A percentile compares a stretch with the other conserved stretches of the same genome.
These are phyloP conservation scores for Alternaria longipes DNA, from an alignment of 2,329 filamentous ascomycete species.

Conservation along the genomic window DNA sequence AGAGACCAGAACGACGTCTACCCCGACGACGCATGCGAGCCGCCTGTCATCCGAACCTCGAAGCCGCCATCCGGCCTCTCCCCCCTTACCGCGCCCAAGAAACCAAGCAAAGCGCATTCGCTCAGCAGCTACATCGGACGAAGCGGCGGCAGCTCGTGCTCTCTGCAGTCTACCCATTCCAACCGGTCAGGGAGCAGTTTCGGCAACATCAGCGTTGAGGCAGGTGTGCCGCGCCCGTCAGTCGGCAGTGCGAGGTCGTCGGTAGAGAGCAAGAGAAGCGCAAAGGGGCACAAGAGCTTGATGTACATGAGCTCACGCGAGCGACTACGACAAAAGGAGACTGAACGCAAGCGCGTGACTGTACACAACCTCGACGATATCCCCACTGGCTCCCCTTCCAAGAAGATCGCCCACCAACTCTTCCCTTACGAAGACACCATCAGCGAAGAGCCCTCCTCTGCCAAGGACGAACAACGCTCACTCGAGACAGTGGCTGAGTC, in stretches of 20 bases:
- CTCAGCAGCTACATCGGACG: slow-evolving; percentile 68
- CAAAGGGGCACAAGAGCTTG: slow-evolving; percentile 62
- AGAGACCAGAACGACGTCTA: slow-evolving; percentile 60
- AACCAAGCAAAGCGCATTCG: slow-evolving; percentile 53
- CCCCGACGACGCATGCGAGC: slow-evolving; percentile 65
- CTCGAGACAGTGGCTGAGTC: slow-evolving; percentile 34
- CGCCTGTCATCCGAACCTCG: slow-evolving; percentile 81
- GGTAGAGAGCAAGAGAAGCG: slow-evolving; percentile 47
- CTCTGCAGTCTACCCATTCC: slow-evolving; percentile 49
- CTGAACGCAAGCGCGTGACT: slow-evolving; percentile 66
- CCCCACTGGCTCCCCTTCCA: slow-evolving; percentile 35
- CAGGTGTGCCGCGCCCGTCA: slow-evolving; percentile 39
- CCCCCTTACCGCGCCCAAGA: slow-evolving; percentile 69
- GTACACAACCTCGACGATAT: slow-evolving; percentile 54
- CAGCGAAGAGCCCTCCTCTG: slow-evolving; percentile 45
- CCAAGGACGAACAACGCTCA: slow-evolving; percentile 20
- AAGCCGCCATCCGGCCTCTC: slow-evolving; percentile 82
- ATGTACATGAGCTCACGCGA: slow-evolving; percentile 81
- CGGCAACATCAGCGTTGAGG: slow-evolving; percentile 54
- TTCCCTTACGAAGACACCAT: slow-evolving; percentile 49
- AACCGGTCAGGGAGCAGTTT: slow-evolving; percentile 49
- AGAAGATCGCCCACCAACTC: slow-evolving; percentile 37
- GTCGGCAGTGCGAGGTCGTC: slow-evolving; percentile 46
- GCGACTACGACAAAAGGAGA: slow-evolving; percentile 68
- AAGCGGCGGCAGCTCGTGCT: slow-evolving; percentile 45